Conservation (phyloP, 352 stramenopile genomes). For the Blastocystis sp. region DNA sequence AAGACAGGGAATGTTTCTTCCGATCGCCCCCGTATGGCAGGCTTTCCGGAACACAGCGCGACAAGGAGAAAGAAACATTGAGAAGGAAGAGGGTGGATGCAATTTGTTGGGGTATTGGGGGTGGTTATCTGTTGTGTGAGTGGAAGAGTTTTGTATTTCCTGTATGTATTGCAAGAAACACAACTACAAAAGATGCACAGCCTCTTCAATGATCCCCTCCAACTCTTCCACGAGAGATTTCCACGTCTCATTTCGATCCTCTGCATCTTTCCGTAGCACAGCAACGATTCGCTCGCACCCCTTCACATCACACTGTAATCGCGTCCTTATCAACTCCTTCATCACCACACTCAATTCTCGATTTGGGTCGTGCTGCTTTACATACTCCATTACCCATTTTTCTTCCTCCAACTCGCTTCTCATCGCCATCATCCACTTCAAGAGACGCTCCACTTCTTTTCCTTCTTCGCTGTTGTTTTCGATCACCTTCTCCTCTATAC, state of each 20-base stretch:
- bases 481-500: background rate
- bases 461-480: background rate
- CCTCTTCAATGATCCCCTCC: no score
- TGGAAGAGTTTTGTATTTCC: no score
- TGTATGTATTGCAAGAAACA: no score
- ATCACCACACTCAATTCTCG: background rate
- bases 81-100: no score
- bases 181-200: no score
- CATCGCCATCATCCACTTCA: background rate
- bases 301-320: background rate
- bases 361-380: background rate
- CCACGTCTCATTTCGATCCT: background rate
- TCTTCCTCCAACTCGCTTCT: background rate
- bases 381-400: background rate
- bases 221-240: background rate
- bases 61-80: background rate
- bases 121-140: no score
- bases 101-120: no score
- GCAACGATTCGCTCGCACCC: background rate
- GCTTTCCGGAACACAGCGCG: background rate
- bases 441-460: background rate
- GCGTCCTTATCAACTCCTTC: background rate
- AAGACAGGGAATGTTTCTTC: background rate
- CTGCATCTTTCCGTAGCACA: background rate
- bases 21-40: background rate